phyloP scores from a whole-genome alignment of 2,329 filamentous ascomycete species.

The Monosporascus sp. region DNA sequence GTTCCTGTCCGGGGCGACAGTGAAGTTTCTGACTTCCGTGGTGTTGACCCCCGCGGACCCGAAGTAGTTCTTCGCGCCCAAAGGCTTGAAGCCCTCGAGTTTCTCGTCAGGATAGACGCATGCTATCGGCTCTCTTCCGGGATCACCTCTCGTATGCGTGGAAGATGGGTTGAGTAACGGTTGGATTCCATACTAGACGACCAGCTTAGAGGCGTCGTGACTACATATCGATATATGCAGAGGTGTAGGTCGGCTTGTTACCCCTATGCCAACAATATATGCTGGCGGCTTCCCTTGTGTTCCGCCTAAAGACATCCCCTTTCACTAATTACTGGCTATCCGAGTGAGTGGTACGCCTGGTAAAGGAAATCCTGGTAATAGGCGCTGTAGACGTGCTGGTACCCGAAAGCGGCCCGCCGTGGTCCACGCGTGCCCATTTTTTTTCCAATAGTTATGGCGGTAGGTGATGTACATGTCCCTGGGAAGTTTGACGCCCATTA shows the following conservation, averaged over 20 bases:
- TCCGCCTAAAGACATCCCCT: constrained; percentile 41
- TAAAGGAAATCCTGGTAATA: constrained; percentile 41
- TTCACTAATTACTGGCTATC: constrained; percentile 46
- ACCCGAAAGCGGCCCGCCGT: constrained; percentile 44
- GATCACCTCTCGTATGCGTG: constrained; percentile 34
- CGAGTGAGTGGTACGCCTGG: constrained; percentile 41
- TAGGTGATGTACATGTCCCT: constrained; percentile 40
- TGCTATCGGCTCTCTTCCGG: constrained; percentile 49
- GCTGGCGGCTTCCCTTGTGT: constrained; percentile 43
- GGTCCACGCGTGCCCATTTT: constrained; percentile 40
- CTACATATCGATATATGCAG: too few species aligned
- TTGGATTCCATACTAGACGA: too few species aligned
- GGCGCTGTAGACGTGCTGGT: constrained; percentile 46
- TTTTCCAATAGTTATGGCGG: constrained; percentile 44
- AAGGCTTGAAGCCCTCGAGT: constrained; percentile 48
- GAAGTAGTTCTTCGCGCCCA: constrained; percentile 45
- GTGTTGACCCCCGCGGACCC: constrained; percentile 44
- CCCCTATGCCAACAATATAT: constrained; percentile 37
- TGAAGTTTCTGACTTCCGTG: constrained; percentile 44
- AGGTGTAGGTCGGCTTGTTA: too few species aligned
- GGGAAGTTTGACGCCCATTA: constrained; percentile 39
- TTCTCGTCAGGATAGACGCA: constrained; percentile 48
- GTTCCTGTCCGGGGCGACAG: constrained; percentile 42
- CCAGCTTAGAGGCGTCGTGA: too few species aligned
- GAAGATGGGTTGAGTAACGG: too few species aligned